These are phyloP conservation scores for Fusarium clavum DNA, from an alignment of 2,329 filamentous ascomycete species.

Conservation along the genomic window DNA sequence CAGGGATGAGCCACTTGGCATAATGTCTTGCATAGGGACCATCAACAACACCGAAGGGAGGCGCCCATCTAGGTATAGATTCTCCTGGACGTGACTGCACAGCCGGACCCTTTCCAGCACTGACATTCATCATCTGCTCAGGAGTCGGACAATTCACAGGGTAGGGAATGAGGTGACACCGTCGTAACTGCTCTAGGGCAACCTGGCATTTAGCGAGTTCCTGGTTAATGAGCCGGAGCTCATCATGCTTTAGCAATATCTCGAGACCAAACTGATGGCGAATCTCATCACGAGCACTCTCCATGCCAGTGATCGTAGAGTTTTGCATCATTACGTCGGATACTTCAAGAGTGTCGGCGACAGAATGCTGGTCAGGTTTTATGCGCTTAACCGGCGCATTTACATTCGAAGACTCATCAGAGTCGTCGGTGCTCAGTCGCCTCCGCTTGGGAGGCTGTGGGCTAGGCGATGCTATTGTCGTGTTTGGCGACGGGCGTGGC, in stretches of 20 bases:
- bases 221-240: slow-evolving; percentile 93
- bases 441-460: slow-evolving; percentile 56
- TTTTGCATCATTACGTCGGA: slow-evolving; percentile 37
- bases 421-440: slow-evolving; percentile 51
- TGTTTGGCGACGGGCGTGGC: slow-evolving; percentile 49
- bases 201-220: slow-evolving; percentile 96
- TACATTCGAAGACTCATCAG: slow-evolving; percentile 42
- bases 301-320: slow-evolving; percentile 51
- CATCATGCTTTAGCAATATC: slow-evolving; percentile 93
- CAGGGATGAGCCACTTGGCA: slow-evolving; percentile 92
- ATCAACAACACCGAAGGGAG: slow-evolving; percentile 90
- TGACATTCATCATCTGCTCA: slow-evolving; percentile 75
- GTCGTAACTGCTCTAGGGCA: slow-evolving; percentile 90
- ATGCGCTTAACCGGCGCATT: slow-evolving; percentile 57
- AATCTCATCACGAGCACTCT: slow-evolving; percentile 76
- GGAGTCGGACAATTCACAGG: slow-evolving; percentile 77
- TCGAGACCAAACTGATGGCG: slow-evolving; percentile 91
- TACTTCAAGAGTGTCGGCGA: slow-evolving; percentile 39
- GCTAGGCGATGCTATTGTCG: slow-evolving; percentile 43
- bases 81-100: slow-evolving; percentile 71
- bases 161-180: slow-evolving; percentile 92
- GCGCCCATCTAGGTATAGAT: slow-evolving; percentile 78
- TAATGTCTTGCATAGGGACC: slow-evolving; percentile 96
- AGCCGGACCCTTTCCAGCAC: slow-evolving; percentile 78
- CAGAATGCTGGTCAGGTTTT: slow-evolving; percentile 50